Percentiles rank a stretch among this genome's conserved stretches.
phyloP scores from a whole-genome alignment of 2,329 filamentous ascomycete species.

The Ceratocystis destructans region DNA sequence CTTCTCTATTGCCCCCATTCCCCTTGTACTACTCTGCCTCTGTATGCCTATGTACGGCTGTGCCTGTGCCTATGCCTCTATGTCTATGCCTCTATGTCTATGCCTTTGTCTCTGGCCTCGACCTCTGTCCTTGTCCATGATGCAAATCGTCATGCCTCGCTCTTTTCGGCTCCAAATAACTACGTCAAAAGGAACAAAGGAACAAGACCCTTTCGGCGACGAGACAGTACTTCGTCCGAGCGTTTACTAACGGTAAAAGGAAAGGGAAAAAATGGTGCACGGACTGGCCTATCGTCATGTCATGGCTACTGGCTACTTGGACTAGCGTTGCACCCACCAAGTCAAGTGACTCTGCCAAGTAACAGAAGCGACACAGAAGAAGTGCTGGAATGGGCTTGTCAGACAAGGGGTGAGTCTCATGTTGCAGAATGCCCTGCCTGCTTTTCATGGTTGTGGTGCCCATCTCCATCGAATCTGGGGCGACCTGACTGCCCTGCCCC shows the following conservation, averaged over 20 bases:
- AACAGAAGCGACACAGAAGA: background rate
- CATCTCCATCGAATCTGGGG: too few species aligned
- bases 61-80: too few species aligned
- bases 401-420: background rate
- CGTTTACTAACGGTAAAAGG: background rate
- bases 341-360: slow-evolving; percentile 6
- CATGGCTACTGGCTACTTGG: background rate
- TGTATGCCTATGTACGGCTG: too few species aligned
- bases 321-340: slow-evolving; percentile 3
- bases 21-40: background rate
- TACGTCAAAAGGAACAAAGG: slow-evolving; percentile 2
- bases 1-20: background rate
- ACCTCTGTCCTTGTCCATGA: background rate
- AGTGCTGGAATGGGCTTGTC: background rate
- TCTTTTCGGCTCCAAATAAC: slow-evolving; percentile 1
- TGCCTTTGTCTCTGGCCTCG: too few species aligned
- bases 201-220: background rate
- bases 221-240: background rate
- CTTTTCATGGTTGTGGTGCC: too few species aligned
- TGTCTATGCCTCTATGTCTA: too few species aligned
- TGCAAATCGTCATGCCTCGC: background rate
- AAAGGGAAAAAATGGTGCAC: background rate
- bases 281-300: slow-evolving; percentile 1
- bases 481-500: too few species aligned
- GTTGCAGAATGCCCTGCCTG: background rate